Conservation (phyloP, 176 grass and related monocot species). For the Triticum dicoccoides region DNA sequence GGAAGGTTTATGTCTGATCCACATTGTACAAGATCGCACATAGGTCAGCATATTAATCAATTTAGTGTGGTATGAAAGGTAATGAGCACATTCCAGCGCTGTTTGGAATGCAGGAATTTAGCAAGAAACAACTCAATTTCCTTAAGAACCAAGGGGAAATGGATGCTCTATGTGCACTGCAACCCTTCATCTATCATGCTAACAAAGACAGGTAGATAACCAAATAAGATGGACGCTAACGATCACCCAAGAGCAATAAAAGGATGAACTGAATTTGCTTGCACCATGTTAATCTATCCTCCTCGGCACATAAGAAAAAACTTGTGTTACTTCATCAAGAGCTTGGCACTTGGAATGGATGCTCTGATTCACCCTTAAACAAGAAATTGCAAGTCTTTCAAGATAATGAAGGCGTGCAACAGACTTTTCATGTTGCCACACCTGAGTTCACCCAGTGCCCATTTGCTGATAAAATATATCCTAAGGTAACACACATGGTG, state of each 20-base stretch:
- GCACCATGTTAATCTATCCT: neutral
- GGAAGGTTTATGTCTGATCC: neutral
- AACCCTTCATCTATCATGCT: neutral
- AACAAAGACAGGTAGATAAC: neutral
- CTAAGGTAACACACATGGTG: neutral
- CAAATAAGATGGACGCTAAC: neutral
- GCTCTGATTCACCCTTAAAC: neutral
- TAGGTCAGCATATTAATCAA: neutral
- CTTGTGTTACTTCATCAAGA: neutral
- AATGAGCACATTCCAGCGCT: neutral
- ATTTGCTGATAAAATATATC: neutral
- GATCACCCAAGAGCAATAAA: neutral
- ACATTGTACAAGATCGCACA: neutral
- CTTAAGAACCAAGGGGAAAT: neutral
- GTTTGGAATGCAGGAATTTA: neutral
- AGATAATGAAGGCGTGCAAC: neutral
- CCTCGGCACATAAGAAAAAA: neutral
- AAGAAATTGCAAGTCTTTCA: neutral
- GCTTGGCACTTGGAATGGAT: neutral
- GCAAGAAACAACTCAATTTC: neutral
- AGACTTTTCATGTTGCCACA: neutral
- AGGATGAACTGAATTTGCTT: neutral
- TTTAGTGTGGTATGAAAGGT: neutral
- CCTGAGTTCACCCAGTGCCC: neutral
- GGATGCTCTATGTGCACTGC: neutral